These are phyloP conservation scores for Pseudogymnoascus sp. DNA, from an alignment of 2,329 filamentous ascomycete species.

Conservation along the genomic window DNA sequence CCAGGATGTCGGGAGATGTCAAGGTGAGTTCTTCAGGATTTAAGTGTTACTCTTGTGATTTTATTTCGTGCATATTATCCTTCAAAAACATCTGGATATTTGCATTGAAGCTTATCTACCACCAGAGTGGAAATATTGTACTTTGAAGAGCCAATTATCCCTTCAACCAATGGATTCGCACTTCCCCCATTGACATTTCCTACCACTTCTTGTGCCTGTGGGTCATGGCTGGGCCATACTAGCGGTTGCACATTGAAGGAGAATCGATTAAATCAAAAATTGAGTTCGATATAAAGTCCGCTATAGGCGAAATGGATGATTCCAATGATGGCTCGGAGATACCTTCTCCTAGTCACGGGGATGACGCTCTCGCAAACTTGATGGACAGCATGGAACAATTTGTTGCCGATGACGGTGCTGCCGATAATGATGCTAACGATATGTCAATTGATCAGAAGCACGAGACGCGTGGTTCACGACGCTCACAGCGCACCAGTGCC, in stretches of 20 bases:
- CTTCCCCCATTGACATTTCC: neutral
- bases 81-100: neutral
- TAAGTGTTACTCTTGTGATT: neutral
- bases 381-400: conserved; percentile 5
- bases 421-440: neutral
- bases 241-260: neutral
- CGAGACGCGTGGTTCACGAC: neutral
- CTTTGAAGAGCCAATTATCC: neutral
- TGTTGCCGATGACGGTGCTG: neutral
- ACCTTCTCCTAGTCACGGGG: neutral
- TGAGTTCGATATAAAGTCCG: neutral
- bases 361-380: neutral
- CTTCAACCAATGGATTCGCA: neutral
- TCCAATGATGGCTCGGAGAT: neutral
- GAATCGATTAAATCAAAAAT: neutral
- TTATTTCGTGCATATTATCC: neutral
- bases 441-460: neutral
- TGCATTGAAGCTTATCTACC: neutral
- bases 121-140: neutral
- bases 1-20: neutral
- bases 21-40: neutral
- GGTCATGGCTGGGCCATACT: neutral
- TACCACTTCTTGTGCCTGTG: neutral
- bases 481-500: neutral
- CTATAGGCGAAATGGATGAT: neutral